phyloP scores from a whole-genome alignment of 1,284 basidiomycete species.

The Pascua guehoae region DNA sequence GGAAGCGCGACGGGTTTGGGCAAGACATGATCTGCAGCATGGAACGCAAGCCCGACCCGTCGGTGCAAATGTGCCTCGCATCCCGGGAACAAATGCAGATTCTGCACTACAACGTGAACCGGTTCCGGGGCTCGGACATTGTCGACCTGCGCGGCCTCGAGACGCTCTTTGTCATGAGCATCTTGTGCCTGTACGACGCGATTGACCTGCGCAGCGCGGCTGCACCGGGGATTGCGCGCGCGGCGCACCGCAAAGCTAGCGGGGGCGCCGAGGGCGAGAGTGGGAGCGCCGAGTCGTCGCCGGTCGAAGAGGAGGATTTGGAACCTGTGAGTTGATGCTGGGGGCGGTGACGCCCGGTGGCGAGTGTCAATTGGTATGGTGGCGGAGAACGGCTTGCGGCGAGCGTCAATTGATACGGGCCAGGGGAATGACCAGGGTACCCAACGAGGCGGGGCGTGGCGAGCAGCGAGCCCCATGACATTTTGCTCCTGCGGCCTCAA shows the following conservation, averaged over 20 bases:
- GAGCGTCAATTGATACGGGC: too few species aligned
- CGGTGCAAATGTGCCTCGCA: slow-evolving; percentile 40
- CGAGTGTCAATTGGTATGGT: too few species aligned
- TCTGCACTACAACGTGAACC: slow-evolving; percentile 47
- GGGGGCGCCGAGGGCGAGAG: too few species aligned
- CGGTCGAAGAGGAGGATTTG: slow-evolving; percentile 22
- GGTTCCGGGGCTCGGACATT: slow-evolving; percentile 41
- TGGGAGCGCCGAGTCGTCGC: too few species aligned
- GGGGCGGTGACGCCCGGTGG: too few species aligned
- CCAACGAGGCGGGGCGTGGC: too few species aligned
- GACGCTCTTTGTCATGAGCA: slow-evolving; percentile 32
- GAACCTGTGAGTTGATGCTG: slow-evolving; percentile 23
- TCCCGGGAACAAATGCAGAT: slow-evolving; percentile 40
- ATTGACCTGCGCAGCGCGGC: slow-evolving; percentile 11
- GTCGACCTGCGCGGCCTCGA: slow-evolving; percentile 45
- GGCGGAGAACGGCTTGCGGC: too few species aligned
- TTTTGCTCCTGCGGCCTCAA: too few species aligned
- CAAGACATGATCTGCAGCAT: slow-evolving; percentile 43
- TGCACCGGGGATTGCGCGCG: too few species aligned
- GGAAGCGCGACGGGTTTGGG: slow-evolving; percentile 34
- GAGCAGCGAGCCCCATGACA: too few species aligned
- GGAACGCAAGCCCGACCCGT: slow-evolving; percentile 45
- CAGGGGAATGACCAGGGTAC: too few species aligned
- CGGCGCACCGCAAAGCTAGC: too few species aligned
- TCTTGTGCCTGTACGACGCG: slow-evolving; percentile 29